Conservation (phyloP, 2,329 filamentous ascomycete species). For the Alternaria sp. region DNA sequence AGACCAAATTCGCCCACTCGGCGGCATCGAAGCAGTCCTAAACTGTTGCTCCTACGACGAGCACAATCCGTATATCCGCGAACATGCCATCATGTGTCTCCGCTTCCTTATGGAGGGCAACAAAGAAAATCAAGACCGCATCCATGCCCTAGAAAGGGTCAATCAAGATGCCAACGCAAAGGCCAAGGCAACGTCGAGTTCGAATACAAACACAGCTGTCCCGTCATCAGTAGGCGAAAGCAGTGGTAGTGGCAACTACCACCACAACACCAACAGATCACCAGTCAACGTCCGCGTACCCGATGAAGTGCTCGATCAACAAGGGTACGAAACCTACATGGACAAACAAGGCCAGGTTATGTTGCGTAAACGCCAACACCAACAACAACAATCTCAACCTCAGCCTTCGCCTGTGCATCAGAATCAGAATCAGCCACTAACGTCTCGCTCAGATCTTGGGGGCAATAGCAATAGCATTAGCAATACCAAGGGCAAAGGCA, state of each 20-base stretch:
- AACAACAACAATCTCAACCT: constrained; percentile 12
- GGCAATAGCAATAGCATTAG: not conserved
- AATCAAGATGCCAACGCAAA: constrained; percentile 33
- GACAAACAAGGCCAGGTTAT: constrained; percentile 60
- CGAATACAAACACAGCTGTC: not conserved
- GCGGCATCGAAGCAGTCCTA: constrained; percentile 85
- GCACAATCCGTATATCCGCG: constrained; percentile 92
- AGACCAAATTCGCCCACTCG: constrained; percentile 82
- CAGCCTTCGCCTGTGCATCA: constrained; percentile 7
- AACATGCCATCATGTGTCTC: constrained; percentile 69
- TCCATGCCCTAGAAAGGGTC: constrained; percentile 65
- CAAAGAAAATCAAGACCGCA: constrained; percentile 74
- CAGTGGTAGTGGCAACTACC: not conserved
- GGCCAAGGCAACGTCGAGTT: constrained; percentile 12
- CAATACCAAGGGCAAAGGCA: constrained; percentile 28
- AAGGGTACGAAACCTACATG: constrained; percentile 62
- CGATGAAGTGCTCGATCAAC: constrained; percentile 58
- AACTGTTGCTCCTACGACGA: constrained; percentile 92
- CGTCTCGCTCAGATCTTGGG: constrained; percentile 18
- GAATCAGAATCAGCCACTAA: constrained; percentile 15
- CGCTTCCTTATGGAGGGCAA: constrained; percentile 72
- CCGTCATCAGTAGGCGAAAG: constrained; percentile 4
- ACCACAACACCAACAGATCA: constrained; percentile 17
- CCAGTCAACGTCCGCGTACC: constrained; percentile 52
- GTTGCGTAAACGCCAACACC: constrained; percentile 53